These are phyloP conservation scores for Ulmus americana DNA, from an alignment of 331 rosid genomes.

Conservation along the genomic window DNA sequence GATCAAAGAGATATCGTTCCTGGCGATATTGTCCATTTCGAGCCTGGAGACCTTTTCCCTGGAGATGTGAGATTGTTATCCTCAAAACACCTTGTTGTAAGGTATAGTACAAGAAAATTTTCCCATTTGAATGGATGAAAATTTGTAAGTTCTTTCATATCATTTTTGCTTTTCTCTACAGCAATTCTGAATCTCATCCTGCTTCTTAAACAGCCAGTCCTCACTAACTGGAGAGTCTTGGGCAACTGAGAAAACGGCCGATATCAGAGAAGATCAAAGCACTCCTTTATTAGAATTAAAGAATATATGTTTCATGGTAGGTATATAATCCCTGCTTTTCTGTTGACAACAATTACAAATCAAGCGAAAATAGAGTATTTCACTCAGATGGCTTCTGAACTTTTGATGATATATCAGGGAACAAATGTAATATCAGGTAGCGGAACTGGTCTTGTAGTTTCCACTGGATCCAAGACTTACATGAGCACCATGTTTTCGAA, in stretches of 20 bases:
- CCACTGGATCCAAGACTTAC: constrained; percentile 81
- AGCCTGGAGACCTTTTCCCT: constrained; percentile 85
- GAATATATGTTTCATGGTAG: constrained; percentile 76
- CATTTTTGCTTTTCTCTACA: constrained; percentile 12
- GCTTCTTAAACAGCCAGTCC: constrained; percentile 66
- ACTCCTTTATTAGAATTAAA: constrained; percentile 66
- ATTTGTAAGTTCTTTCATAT: constrained; percentile 13
- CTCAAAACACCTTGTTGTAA: constrained; percentile 75
- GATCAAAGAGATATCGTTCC: constrained; percentile 83
- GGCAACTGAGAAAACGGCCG: constrained; percentile 58
- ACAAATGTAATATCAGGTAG: constrained; percentile 74
- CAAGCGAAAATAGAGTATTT: not conserved
- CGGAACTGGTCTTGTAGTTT: constrained; percentile 67
- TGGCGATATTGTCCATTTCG: constrained; percentile 76
- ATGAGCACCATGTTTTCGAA: constrained; percentile 78
- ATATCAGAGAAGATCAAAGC: constrained; percentile 47
- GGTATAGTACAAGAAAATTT: constrained; percentile 34
- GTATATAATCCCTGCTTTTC: constrained; percentile 17
- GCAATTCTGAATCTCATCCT: constrained; percentile 12
- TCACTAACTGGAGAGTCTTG: constrained; percentile 81
- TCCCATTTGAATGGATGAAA: constrained; percentile 12
- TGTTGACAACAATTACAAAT: not conserved
- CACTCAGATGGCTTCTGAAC: not conserved
- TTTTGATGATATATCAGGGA: constrained; percentile 44
- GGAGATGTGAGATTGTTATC: constrained; percentile 73